Base-by-base conservation (phyloP, 2,329 filamentous ascomycete species). In the Geosmithia flava region DNA sequence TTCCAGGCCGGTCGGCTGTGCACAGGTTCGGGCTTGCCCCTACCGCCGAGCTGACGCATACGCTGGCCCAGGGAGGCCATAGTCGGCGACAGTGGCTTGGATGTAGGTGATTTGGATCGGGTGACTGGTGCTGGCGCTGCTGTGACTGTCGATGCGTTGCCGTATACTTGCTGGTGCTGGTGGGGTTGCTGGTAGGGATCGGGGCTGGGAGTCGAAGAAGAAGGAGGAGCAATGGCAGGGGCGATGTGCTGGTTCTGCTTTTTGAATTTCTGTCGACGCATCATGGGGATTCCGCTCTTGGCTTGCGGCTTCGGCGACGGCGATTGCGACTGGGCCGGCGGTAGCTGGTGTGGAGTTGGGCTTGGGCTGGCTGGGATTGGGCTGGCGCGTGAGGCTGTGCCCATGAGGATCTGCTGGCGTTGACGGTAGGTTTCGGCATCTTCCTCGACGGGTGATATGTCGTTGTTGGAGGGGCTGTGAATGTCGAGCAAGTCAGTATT, bases 1-100 rank as follows among this genome's bases (percentile, higher is more conserved):
- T 81, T 82, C 85, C 85, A 89, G 49, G 80, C 72, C 5, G 80
- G 78, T 20, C 72, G 69, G 47, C 58, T 68, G 23, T 72, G 68
- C 47, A 68, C 27, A 51, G 55, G 60, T 53, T 56, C 66, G 56
- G 53, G 61, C 58, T 68, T 53, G 58, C 63, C 54, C 64, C 63
- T 59, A 41, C 58, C 33, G 33, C 33, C 57, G 45, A 50, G 30
- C 29, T 62, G 56, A 11, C 62, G 58, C 49, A 65, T 56, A 13
- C 64, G 61, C 49, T 64, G 59, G 8, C 63, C 62, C 45, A 66
- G 57, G 3, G 62, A 58, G 8, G 33, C 33, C 33, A 13, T 37
- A 57, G 44, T 20, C 20, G 23, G 23, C 8, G 23, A 27, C 8
- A 27, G 23, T 27, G 23, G 23, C 8, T 27, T 27, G 23, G 23